These are phyloP conservation scores for Artemisia tridentata DNA, from an alignment of 129 eudicot species.

Conservation along the genomic window DNA sequence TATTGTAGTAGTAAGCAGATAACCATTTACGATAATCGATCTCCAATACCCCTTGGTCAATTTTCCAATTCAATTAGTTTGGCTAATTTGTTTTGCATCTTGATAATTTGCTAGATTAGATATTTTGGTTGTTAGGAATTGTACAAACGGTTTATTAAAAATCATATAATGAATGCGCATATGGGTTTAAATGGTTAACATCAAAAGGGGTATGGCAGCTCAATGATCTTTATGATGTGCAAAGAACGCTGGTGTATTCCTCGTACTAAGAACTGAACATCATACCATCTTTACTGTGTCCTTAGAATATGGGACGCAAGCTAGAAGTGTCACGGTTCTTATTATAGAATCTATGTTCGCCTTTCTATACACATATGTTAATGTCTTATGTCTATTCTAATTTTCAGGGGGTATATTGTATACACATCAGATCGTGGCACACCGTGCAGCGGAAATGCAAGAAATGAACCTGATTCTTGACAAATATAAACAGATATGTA, in stretches of 20 bases:
- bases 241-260: too few species aligned
- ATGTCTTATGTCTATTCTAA: not conserved
- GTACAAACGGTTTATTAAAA: not conserved
- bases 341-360: not conserved
- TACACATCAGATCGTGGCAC: conserved; percentile 40
- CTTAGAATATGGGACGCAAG: conserved; percentile 8
- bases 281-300: not conserved
- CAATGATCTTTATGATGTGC: not conserved
- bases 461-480: conserved; percentile 47
- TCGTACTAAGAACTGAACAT: too few species aligned
- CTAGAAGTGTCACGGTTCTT: not conserved
- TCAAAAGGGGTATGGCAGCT: not conserved
- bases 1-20: too few species aligned
- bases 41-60: too few species aligned
- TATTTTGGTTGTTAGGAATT: not conserved
- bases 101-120: conserved; percentile 16
- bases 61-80: too few species aligned
- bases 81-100: conserved; percentile 9
- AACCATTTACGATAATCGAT: not conserved
- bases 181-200: not conserved
- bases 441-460: conserved; percentile 59
- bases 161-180: not conserved
- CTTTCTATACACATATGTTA: not conserved
- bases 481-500: conserved; percentile 47
- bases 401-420: conserved; percentile 61